phyloP scores from a whole-genome alignment of 2,329 filamentous ascomycete species.

The Botryotinia narcissicola region DNA sequence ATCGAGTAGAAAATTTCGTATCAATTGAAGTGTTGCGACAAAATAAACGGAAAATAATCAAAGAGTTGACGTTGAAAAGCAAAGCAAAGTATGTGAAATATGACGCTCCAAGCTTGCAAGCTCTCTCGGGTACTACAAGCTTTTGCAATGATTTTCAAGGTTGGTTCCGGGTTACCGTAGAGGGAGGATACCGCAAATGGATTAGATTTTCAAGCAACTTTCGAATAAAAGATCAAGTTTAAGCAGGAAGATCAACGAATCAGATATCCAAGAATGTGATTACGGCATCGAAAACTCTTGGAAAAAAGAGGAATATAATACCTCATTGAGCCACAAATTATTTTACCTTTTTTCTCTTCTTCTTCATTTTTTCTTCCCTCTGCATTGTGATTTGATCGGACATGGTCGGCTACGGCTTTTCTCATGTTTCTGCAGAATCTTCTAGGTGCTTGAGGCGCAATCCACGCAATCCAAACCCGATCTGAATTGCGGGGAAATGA shows the following conservation, averaged over 20 bases:
- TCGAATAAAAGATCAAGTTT: background rate
- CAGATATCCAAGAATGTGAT: background rate
- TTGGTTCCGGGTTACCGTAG: background rate
- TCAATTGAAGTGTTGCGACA: constrained; percentile 34
- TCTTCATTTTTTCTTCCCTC: background rate
- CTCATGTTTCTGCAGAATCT: background rate
- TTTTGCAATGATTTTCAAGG: background rate
- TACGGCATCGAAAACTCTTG: background rate
- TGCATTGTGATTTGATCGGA: background rate
- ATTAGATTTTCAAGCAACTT: background rate
- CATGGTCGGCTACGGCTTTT: background rate
- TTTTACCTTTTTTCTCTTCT: background rate
- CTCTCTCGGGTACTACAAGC: background rate
- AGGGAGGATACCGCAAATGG: background rate
- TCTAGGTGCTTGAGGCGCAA: background rate
- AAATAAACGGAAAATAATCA: constrained; percentile 14
- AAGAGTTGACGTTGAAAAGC: constrained; percentile 27
- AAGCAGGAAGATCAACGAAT: background rate
- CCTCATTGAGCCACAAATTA: background rate
- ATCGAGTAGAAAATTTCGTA: constrained; percentile 22
- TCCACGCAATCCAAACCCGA: background rate
- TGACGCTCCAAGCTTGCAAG: constrained; percentile 4
- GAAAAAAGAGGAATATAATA: background rate
- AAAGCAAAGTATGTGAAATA: constrained; percentile 18
- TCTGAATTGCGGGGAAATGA: constrained; percentile 11